Evolutionary conservation across 2,329 filamentous ascomycete species (phyloP).

Genomic region (Aspergillus versicolor): DNA sequence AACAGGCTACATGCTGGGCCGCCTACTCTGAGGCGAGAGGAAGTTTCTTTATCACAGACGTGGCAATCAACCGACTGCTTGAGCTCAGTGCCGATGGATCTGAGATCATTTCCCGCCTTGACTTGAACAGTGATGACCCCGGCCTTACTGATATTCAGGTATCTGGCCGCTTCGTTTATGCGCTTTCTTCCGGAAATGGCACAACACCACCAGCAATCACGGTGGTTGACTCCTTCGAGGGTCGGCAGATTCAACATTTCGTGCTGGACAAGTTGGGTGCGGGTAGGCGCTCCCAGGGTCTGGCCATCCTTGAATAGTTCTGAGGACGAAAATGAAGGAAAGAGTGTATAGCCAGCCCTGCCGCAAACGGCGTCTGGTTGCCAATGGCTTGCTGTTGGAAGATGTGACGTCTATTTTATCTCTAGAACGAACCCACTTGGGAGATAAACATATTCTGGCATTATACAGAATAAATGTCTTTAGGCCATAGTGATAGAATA

Average conservation of each 20-base stretch:
- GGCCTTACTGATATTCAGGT: neutral
- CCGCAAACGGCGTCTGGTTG: too few relatives aligned
- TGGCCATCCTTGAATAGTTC: neutral
- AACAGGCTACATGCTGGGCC: neutral
- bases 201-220: neutral
- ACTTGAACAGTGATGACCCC: neutral
- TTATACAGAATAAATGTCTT: too few relatives aligned
- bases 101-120: neutral
- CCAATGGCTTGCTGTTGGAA: too few relatives aligned
- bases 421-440: too few relatives aligned
- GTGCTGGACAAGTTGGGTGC: neutral
- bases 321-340: too few relatives aligned
- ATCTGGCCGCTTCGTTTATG: neutral
- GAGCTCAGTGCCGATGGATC: neutral
- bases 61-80: neutral
- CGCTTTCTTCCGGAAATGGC: neutral
- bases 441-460: too few relatives aligned
- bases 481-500: too few relatives aligned
- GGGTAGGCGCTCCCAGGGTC: neutral
- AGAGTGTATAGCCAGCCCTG: too few relatives aligned
- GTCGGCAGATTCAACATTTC: neutral
- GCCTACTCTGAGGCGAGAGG: neutral
- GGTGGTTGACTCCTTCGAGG: neutral
- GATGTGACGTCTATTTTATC: too few relatives aligned
- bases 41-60: constrained; percentile 1